Evolutionary conservation across 257 asterid species (phyloP).

Genomic region (Voacanga thouarsii): DNA sequence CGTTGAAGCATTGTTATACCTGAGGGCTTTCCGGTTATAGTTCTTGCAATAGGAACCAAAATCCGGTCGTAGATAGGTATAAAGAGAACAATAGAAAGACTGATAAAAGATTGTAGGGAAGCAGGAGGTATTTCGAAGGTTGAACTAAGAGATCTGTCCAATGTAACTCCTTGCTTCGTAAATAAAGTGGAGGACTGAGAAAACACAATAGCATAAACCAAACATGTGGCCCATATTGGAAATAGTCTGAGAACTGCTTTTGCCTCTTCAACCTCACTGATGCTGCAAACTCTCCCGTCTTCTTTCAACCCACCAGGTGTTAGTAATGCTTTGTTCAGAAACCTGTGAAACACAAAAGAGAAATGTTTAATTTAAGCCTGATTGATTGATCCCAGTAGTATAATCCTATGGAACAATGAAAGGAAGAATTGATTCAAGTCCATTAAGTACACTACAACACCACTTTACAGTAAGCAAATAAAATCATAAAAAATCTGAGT

Average conservation of each 20-base stretch:
- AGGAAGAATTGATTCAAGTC: background rate
- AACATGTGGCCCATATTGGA: conserved; percentile 28
- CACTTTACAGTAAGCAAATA: background rate
- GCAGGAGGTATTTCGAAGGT: conserved; percentile 20
- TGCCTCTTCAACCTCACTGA: conserved; percentile 31
- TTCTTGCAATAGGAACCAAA: conserved; percentile 22
- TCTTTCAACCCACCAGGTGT: conserved; percentile 20
- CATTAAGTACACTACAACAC: background rate
- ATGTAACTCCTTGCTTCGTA: conserved; percentile 30
- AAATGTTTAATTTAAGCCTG: background rate
- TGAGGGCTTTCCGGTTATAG: conserved; percentile 12
- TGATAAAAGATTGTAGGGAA: conserved; percentile 6
- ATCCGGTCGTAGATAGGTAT: conserved; percentile 24
- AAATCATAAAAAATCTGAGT: background rate
- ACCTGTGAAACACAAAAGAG: conserved; percentile 9
- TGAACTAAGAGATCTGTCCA: conserved; percentile 26
- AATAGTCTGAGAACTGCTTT: conserved; percentile 23
- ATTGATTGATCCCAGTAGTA: background rate
- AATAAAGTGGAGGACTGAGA: conserved; percentile 26
- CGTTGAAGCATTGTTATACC: conserved; percentile 31
- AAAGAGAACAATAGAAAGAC: conserved; percentile 6
- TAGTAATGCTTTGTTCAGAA: conserved; percentile 26
- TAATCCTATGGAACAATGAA: background rate
- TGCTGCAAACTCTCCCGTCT: conserved; percentile 7
- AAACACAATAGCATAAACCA: conserved; percentile 28